Evolutionary conservation across 768 basidiomycete genomes (phyloP).

Genomic region (Kondoa subrosea): DNA sequence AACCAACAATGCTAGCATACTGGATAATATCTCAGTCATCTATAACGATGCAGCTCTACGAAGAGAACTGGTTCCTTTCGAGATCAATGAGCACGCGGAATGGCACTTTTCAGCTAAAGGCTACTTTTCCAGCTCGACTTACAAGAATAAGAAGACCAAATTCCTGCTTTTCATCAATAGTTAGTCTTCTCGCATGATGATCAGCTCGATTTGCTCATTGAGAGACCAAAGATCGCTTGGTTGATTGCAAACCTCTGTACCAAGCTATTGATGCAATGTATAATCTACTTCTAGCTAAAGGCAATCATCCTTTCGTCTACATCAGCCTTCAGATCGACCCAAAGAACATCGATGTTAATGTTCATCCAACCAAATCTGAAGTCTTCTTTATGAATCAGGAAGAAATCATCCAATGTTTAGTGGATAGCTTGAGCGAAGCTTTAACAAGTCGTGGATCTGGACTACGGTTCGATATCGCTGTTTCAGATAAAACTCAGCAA

Average conservation of each 20-base stretch:
- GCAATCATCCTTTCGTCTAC: slow-evolving; percentile 77
- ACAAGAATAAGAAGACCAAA: slow-evolving; percentile 66
- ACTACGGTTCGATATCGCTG: slow-evolving; percentile 41
- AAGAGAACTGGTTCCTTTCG: slow-evolving; percentile 42
- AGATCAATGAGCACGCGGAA: slow-evolving; percentile 31
- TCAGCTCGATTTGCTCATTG: not conserved
- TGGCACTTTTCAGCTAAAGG: slow-evolving; percentile 56
- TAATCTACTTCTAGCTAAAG: slow-evolving; percentile 69
- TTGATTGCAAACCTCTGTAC: slow-evolving; percentile 74
- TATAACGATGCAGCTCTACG: slow-evolving; percentile 68
- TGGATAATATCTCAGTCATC: slow-evolving; percentile 56
- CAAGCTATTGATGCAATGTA: slow-evolving; percentile 75
- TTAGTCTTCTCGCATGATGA: slow-evolving; percentile 34
- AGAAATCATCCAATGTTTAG: slow-evolving; percentile 56
- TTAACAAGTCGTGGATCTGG: not conserved
- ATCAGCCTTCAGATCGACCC: slow-evolving; percentile 74
- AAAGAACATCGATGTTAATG: slow-evolving; percentile 81
- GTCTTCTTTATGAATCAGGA: slow-evolving; percentile 75
- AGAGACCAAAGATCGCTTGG: slow-evolving; percentile 54
- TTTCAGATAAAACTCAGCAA: slow-evolving; percentile 34
- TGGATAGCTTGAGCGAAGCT: slow-evolving; percentile 41
- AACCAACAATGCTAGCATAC: slow-evolving; percentile 47
- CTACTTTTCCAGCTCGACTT: slow-evolving; percentile 70
- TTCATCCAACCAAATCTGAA: slow-evolving; percentile 93
- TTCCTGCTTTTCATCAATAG: slow-evolving; percentile 91